A percentile compares a stretch with the other conserved stretches of the same genome.
Conservation (phyloP, 202 grass and related monocot genomes). For the Panicum hallii region DNA sequence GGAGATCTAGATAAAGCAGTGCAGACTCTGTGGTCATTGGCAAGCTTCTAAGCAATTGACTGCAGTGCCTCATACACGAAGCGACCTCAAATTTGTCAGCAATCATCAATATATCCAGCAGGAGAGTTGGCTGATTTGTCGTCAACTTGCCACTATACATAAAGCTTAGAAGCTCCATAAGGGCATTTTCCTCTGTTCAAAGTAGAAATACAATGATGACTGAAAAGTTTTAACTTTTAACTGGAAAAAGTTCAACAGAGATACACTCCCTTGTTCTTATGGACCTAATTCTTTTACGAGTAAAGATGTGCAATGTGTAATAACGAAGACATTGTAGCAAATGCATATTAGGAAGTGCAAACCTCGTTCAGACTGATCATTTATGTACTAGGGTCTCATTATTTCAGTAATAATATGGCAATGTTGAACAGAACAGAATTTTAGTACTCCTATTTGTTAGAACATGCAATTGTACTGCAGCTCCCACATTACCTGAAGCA, state of each 20-base stretch:
- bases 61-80: slow-evolving; percentile 96
- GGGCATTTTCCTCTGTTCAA: slow-evolving; percentile 91
- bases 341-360: not conserved
- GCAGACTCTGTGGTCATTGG: slow-evolving; percentile 99
- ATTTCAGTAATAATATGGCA: not conserved
- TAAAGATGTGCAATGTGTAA: slow-evolving; percentile 25
- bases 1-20: slow-evolving; percentile 91
- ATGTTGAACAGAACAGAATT: slow-evolving; percentile 3
- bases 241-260: slow-evolving; percentile 14
- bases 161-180: slow-evolving; percentile 94
- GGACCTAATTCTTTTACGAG: not conserved
- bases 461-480: slow-evolving; percentile 15
- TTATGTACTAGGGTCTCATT: not conserved
- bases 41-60: slow-evolving; percentile 88
- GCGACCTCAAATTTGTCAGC: slow-evolving; percentile 98
- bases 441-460: not conserved
- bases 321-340: not conserved
- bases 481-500: slow-evolving; percentile 82
- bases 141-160: slow-evolving; percentile 94
- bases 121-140: slow-evolving; percentile 61
- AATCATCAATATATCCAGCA: slow-evolving; percentile 95
- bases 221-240: slow-evolving; percentile 18
- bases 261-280: not conserved
- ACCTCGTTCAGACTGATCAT: not conserved
- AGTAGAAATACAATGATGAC: slow-evolving; percentile 47